These are phyloP conservation scores for Epichloe uncinata DNA, from an alignment of 2,329 filamentous ascomycete genomes.

Conservation along the genomic window DNA sequence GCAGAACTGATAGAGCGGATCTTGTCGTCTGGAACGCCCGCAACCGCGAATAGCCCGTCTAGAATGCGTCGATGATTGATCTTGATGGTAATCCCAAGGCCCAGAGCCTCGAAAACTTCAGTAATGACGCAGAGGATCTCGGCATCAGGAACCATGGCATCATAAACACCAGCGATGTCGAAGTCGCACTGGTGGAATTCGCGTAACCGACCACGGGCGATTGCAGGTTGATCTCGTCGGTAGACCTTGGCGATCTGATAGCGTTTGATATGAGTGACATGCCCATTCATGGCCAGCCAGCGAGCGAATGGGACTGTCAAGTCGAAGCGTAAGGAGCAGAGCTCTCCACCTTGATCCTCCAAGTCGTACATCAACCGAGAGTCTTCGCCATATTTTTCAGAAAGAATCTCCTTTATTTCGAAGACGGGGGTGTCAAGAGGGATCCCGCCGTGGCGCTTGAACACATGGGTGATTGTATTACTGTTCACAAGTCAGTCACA, in stretches of 20 bases:
- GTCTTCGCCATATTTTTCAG: constrained; percentile 87
- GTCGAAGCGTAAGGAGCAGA: constrained; percentile 65
- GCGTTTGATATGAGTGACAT: constrained; percentile 70
- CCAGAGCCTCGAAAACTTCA: constrained; percentile 73
- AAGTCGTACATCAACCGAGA: constrained; percentile 84
- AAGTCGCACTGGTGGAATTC: constrained; percentile 98
- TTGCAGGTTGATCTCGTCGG: constrained; percentile 38
- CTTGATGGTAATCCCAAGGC: constrained; percentile 70
- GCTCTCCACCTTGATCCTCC: constrained; percentile 74
- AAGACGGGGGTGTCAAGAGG: constrained; percentile 76
- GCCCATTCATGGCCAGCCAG: constrained; percentile 81
- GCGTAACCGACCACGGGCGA: constrained; percentile 84
- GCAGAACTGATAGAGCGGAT: constrained; percentile 82
- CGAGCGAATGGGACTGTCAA: constrained; percentile 82
- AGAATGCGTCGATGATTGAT: constrained; percentile 91
- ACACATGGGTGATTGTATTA: constrained; percentile 59
- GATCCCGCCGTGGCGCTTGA: constrained; percentile 71
- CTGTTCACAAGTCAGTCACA: not conserved
- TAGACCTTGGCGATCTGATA: constrained; percentile 90
- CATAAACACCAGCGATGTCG: constrained; percentile 79
- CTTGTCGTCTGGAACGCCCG: constrained; percentile 76
- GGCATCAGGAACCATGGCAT: constrained; percentile 83
- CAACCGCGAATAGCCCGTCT: constrained; percentile 83
- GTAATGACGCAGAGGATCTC: constrained; percentile 75
- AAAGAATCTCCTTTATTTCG: constrained; percentile 73